Evolutionary conservation across 305 asterid genomes (phyloP).

Genomic region (Solanum aculeatissimum): DNA sequence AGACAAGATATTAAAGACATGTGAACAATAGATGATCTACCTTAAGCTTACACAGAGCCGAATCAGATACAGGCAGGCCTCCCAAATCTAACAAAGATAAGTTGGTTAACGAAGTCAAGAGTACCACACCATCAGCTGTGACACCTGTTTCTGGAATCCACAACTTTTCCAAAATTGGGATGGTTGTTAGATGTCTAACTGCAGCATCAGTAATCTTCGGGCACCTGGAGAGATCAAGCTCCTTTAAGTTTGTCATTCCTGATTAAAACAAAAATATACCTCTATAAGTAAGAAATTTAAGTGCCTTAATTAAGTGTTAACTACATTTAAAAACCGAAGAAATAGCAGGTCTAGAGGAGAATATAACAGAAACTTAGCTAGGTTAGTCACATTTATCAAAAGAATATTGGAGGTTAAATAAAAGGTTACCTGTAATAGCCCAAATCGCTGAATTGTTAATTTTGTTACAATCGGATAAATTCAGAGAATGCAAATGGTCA

Average conservation of each 20-base stretch:
- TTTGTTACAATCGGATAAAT: constrained; percentile 66
- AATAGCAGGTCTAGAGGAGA: background rate
- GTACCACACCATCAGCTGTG: constrained; percentile 48
- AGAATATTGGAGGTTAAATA: background rate
- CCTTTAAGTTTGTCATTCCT: constrained; percentile 72
- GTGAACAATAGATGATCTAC: constrained; percentile 16
- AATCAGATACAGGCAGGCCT: constrained; percentile 70
- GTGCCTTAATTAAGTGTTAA: background rate
- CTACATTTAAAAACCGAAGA: background rate
- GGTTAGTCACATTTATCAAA: background rate
- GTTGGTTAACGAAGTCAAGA: constrained; percentile 55
- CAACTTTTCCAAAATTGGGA: constrained; percentile 61
- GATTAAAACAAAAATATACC: constrained; percentile 10
- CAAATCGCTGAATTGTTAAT: constrained; percentile 75
- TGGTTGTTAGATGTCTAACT: constrained; percentile 53
- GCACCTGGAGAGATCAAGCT: constrained; percentile 78
- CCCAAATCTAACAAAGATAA: constrained; percentile 69
- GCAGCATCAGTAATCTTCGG: constrained; percentile 73
- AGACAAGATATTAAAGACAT: background rate
- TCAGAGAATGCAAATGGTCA: constrained; percentile 47
- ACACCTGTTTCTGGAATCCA: constrained; percentile 80
- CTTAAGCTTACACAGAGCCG: constrained; percentile 65
- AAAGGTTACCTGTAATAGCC: constrained; percentile 54
- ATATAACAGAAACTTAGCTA: background rate
- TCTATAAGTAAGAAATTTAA: background rate